Percentiles rank a stretch among this genome's conserved stretches.
Conservation (phyloP, 768 basidiomycete genomes). For the Chalciporus piperatus region DNA sequence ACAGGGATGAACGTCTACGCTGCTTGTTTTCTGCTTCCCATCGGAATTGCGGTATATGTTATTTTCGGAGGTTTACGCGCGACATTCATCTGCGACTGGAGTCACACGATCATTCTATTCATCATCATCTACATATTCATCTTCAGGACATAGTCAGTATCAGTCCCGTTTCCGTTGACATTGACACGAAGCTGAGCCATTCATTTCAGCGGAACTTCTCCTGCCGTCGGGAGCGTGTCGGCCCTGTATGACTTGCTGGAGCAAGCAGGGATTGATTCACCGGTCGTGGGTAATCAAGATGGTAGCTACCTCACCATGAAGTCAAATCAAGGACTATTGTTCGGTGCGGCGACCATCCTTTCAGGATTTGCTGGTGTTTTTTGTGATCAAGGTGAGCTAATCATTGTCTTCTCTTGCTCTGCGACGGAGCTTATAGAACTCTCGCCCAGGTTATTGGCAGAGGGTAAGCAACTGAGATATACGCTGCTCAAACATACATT, state of each 20-base stretch:
- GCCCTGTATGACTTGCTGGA: conserved; percentile 47
- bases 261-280: conserved; percentile 41
- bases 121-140: conserved; percentile 37
- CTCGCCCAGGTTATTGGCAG: conserved; percentile 49
- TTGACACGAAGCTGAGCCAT: neutral
- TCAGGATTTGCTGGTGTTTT: conserved; percentile 48
- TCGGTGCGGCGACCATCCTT: conserved; percentile 37
- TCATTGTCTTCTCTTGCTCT: no score
- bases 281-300: conserved; percentile 46
- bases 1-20: conserved; percentile 46
- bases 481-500: neutral
- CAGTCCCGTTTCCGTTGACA: neutral
- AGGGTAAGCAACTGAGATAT: conserved; percentile 26
- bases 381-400: conserved; percentile 46
- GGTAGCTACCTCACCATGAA: conserved; percentile 60
- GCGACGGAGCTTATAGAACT: neutral
- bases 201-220: conserved; percentile 34
- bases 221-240: conserved; percentile 37
- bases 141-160: conserved; percentile 32
- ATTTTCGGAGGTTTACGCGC: conserved; percentile 42
- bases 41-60: conserved; percentile 44
- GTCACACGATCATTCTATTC: conserved; percentile 46
- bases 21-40: conserved; percentile 44
- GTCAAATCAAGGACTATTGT: conserved; percentile 44
- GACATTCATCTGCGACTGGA: conserved; percentile 45